Evolutionary conservation across 2,329 filamentous ascomycete genomes (phyloP).

Genomic region (Cladosporium sp.): DNA sequence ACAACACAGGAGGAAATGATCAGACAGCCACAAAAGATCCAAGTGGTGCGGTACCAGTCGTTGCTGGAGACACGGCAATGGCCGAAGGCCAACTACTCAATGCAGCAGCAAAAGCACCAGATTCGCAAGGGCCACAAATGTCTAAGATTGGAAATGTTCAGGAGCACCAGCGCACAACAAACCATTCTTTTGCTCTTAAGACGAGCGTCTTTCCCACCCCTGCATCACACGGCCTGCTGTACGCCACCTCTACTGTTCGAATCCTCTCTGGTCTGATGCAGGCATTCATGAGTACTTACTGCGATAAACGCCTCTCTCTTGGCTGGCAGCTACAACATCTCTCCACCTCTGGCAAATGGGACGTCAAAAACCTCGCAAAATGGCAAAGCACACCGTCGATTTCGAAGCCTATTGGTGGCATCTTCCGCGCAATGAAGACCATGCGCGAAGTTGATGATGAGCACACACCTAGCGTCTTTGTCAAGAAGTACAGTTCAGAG

Average conservation of each 20-base stretch:
- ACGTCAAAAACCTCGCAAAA: constrained; percentile 91
- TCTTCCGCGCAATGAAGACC: constrained; percentile 90
- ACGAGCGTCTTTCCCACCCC: constrained; percentile 65
- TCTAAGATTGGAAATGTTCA: constrained; percentile 7
- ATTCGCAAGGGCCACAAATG: constrained; percentile 4
- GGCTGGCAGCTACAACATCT: constrained; percentile 91
- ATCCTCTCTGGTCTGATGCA: constrained; percentile 76
- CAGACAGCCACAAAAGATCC: not conserved
- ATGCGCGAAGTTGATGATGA: constrained; percentile 80
- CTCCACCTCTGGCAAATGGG: constrained; percentile 90
- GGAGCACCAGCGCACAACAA: constrained; percentile 17
- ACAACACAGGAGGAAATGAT: not conserved
- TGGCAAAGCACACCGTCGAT: constrained; percentile 58
- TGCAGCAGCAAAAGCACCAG: not conserved
- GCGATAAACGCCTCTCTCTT: constrained; percentile 73
- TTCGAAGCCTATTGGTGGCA: constrained; percentile 59
- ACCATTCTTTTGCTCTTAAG: constrained; percentile 51
- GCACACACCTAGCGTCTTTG: constrained; percentile 72
- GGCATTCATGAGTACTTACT: constrained; percentile 68
- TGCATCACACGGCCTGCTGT: constrained; percentile 82
- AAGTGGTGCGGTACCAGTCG: constrained; percentile 7
- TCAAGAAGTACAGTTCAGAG: constrained; percentile 57
- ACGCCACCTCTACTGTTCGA: constrained; percentile 69
- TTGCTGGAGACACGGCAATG: constrained; percentile 15
- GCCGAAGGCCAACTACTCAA: constrained; percentile 11